Base-by-base conservation (phyloP, 169 alveolate species). In the Babesia bigemina region DNA sequence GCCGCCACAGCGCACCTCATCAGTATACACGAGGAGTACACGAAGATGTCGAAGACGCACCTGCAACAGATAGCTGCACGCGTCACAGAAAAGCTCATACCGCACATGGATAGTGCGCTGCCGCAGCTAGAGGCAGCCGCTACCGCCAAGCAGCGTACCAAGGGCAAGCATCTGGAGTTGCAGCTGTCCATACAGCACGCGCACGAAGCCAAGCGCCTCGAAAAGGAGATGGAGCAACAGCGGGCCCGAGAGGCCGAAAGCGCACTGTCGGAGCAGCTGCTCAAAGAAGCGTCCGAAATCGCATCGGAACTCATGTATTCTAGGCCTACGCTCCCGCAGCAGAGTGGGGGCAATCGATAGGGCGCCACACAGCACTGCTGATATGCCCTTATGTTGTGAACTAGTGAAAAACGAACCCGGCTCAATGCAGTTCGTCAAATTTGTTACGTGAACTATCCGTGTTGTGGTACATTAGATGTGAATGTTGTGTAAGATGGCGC, bases 101-200 rank as follows among this genome's bases (percentile, higher is more conserved):
- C 90, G 36, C 90, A 83, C 63, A 74, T 83, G 67, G 48, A 75
- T 33, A 58, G 60, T 17, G 61, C 86, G 33, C 61, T 83, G 39
- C 90, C 90, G 16, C 85, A 73, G 45, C 67, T 83, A 42, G 90
- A 83, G 44, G 65, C 61, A 28, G 16, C 86, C 14, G 62, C 78
- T 4, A 75, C 62, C 22, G 70, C 42, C 45, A 83, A 63, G 45
- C 81, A 67, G 33, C 33, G 36, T 16, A 75, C 71, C 29, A 73
- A 72, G 63, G 90, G 74, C 45, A 83, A 83, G 69, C 67, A 75
- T 45, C 67, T 73, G 26, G 82, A 83, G 42, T 61, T 75, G 56
- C 90, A 83, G 57, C n/a, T 83, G 70, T n/a, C 79, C 33, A 74
- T 83, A 53, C 90, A 83, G 76, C 90, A 83, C 55, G 90, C 85